Conservation (phyloP, 2,329 filamentous ascomycete species). For the Botryotinia globosa region DNA sequence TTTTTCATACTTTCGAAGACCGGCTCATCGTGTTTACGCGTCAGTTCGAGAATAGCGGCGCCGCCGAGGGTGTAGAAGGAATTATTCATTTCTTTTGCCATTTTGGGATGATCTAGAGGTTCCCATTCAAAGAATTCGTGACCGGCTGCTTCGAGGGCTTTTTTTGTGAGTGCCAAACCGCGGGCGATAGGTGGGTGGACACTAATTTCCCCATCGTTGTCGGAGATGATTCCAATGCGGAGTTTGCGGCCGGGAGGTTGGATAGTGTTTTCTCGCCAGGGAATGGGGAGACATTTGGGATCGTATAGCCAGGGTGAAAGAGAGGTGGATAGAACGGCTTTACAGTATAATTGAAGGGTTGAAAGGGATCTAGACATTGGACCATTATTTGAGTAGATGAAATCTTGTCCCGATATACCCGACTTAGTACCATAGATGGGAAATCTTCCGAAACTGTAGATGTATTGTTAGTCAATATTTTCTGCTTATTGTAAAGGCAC, state of each 20-base stretch:
- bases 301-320: slow-evolving; percentile 37
- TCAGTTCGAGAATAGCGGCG: slow-evolving; percentile 36
- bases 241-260: slow-evolving; percentile 24
- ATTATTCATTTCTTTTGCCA: slow-evolving; percentile 32
- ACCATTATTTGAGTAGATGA: slow-evolving; percentile 16
- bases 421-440: slow-evolving; percentile 19
- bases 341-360: slow-evolving; percentile 17
- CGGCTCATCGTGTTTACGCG: slow-evolving; percentile 34
- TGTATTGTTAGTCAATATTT: slow-evolving; percentile 21
- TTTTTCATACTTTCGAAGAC: slow-evolving; percentile 35
- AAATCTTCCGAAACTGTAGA: slow-evolving; percentile 34
- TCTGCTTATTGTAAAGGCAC: not conserved
- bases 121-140: slow-evolving; percentile 19
- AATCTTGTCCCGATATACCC: slow-evolving; percentile 20
- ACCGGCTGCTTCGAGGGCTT: slow-evolving; percentile 8
- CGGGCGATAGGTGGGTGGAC: slow-evolving; percentile 18
- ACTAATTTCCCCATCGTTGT: slow-evolving; percentile 17
- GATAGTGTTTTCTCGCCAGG: slow-evolving; percentile 31
- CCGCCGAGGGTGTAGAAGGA: slow-evolving; percentile 39
- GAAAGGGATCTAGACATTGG: slow-evolving; percentile 17
- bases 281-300: slow-evolving; percentile 39
- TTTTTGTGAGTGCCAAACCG: slow-evolving; percentile 10
- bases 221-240: slow-evolving; percentile 23
- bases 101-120: slow-evolving; percentile 38
- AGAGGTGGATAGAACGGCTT: slow-evolving; percentile 20